phyloP scores from a whole-genome alignment of 495 filamentous ascomycete species.

The Penicillium ochrochloron region DNA sequence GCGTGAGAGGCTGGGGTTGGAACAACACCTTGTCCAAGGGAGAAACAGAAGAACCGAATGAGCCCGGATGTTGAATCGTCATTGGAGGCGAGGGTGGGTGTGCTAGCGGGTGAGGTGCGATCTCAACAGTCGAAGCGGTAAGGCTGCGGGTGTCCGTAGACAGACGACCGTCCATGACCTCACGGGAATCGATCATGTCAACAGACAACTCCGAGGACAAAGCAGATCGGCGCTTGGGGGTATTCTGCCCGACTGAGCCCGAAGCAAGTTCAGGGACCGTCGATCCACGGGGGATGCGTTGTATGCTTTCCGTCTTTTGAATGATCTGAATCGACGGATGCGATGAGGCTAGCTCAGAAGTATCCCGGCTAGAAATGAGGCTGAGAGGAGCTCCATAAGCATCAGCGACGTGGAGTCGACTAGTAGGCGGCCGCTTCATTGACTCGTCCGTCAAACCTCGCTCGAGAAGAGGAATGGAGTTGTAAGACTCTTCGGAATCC shows the following conservation, averaged over 20 bases:
- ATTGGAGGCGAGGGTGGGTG: constrained; percentile 81
- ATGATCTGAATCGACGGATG: constrained; percentile 59
- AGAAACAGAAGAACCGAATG: constrained; percentile 42
- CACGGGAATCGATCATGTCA: constrained; percentile 59
- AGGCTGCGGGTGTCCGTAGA: constrained; percentile 40
- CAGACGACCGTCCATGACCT: constrained; percentile 45
- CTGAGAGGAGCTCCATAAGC: constrained; percentile 28
- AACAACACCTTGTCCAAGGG: constrained; percentile 47
- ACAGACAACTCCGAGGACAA: constrained; percentile 81
- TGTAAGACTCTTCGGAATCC: constrained; percentile 72
- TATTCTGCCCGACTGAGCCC: constrained; percentile 16
- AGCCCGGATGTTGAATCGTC: constrained; percentile 66
- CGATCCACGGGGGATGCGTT: constrained; percentile 52
- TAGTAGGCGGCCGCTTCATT: constrained; percentile 45
- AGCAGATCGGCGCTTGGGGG: constrained; percentile 59
- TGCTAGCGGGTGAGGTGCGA: constrained; percentile 68
- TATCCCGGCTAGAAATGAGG: constrained; percentile 35
- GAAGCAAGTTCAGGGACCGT: constrained; percentile 45
- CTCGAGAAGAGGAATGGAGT: constrained; percentile 76
- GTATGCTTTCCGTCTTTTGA: constrained; percentile 62
- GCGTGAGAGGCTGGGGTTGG: constrained; percentile 53
- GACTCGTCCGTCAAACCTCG: constrained; percentile 67
- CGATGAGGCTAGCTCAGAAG: constrained; percentile 45
- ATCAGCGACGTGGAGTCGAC: constrained; percentile 12
- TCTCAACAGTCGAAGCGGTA: constrained; percentile 52